Evolutionary conservation across 192 early-diverging fungal species (phyloP), one percentile per base, ranked within the genome.

Genomic region (Diversispora eburnea): DNA sequence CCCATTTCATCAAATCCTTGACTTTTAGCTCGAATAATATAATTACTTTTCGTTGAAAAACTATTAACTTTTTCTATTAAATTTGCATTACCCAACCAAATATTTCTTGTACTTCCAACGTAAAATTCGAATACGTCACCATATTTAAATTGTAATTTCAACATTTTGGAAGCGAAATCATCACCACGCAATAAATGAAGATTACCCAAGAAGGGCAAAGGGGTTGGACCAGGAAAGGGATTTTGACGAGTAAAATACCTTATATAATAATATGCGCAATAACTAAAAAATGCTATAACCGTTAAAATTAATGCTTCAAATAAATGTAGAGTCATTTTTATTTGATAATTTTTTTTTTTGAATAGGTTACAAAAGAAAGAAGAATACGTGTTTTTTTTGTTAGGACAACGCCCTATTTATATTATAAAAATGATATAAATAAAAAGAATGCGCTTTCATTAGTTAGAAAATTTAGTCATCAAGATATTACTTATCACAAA

Each of bases 231-330:
- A 8, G 64, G 42, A 47, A 66, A 42, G 8, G 64, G 64, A 48
- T 66, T 66, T 47, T 66, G 42, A 12, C 64, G 20, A 4, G 64
- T 66, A 48, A 33, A 66, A 66, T 66, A 66, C 15, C 12, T 39
- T n/a, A n/a, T 5, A 19, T 66, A 66, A 39, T 33, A 66, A 19
- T 19, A 3, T 8, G 45, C 12, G 0, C 15, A 6, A 66, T 66
- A 66, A 0, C 39, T n/a, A 42, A 66, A 12, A 66, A 66, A 3
- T 25, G 22, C n/a, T 54, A 54, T 54, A 33, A 2, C 25, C 2
- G 25, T 33, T 33, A 33, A 1, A 33, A 33, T 33, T 1, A 33
- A 33, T 33, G 25, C 25, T 33, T 33, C 25, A 33, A 33, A 33
- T 33, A 33, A 33, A 33, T 33, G 25, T 33, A 33, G 25, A 33